Evolutionary conservation across 345 rosid genomes (phyloP), one percentile per base, ranked within the genome.

Genomic region (Stellera chamaejasme): DNA sequence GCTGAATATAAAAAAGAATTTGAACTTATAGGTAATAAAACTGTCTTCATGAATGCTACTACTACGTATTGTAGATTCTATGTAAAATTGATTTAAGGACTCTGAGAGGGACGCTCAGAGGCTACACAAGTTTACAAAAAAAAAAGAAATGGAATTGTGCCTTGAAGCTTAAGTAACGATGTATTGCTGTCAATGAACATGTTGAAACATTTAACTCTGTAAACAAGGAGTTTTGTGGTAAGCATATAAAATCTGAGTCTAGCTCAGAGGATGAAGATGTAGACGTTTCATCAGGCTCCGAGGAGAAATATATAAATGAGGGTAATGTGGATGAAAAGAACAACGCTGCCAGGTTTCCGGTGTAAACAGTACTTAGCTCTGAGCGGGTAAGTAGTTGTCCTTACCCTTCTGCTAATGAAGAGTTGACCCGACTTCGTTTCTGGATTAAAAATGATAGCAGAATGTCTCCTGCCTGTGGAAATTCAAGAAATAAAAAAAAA

Each of bases 361-460:
- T 65, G 27, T 55, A 71, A 55, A 62, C 49, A 50, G 48, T n/a
- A 41, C 64, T 51, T 62, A 65, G 69, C 57, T 62, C 73, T 55
- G 89, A 85, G 49, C 67, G 74, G 51, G 67, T 75, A 49, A 80
- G 75, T 64, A 71, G 78, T 54, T 91, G 98, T 73, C 98, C 98
- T 63, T 91, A 91, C 69, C 98, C 98, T 46, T 87, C 96, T 62
- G 96, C 75, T 60, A 67, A 65, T 51, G 96, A 91, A 76, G 98
- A 91, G 79, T 69, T 74, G 69, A 74, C 71, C 62, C 81, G 96
- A 55, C 78, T 91, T 51, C 84, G 95, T 60, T 62, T 90, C 23
- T 77, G 73, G 67, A 72, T 64, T 68, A 75, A 72, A 73, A 66
- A 50, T 43, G 68, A 64, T 67, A 63, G 48, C 55, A 74, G 52